Base-by-base conservation (phyloP, 805 yeast genomes). In the Cyberlindnera mrakii region DNA sequence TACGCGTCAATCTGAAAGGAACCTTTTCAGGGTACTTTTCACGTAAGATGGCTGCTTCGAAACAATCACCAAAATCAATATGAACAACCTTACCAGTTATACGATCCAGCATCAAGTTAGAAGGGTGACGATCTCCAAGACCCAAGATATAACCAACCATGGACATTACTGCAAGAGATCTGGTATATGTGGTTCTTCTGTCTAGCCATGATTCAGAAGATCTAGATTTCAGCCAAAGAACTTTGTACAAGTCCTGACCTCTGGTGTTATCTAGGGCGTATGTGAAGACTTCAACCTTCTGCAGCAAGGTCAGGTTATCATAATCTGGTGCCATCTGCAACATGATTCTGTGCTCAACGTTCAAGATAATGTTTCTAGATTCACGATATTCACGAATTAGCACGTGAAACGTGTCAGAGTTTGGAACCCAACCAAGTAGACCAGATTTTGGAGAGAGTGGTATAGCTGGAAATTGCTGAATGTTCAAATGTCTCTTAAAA, bases 391-490 rank as follows among this genome's bases (percentile, higher is more conserved):
- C 98, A 47, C 89, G 77, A 42, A 93, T 91, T 49, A 93, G 71
- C 6, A 83, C 90, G 63, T 93, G 98, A 77, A 93, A 85, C 0
- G 99, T 93, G 58, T 95, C 99, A 55, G 96, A 84, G 61, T 93
- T 91, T 6, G 96, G 93, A 37, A 93, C 99, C 97, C 98, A 93
- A 1, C 97, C 96, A 35, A 93, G 66, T 40, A 93, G 64, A 48
- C 99, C 99, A n/a, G 96, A 87, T 56, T 87, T 89, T 19, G 99
- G 99, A 3, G 98, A 89, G 37, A 93, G 66, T 8, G 99, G 99
- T 55, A 87, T 91, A 0, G 96, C 97, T 0, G 96, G 83, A 66
- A 79, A 93, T 50, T 82, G 82, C 57, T 89, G 96, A 47, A 93
- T 89, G 59, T 86, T 95, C 66, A 93, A 72, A 62, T 93, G 98